Conservation (phyloP, 2,329 filamentous ascomycete genomes). For the Immersiporthe knoxdaviesiana region DNA sequence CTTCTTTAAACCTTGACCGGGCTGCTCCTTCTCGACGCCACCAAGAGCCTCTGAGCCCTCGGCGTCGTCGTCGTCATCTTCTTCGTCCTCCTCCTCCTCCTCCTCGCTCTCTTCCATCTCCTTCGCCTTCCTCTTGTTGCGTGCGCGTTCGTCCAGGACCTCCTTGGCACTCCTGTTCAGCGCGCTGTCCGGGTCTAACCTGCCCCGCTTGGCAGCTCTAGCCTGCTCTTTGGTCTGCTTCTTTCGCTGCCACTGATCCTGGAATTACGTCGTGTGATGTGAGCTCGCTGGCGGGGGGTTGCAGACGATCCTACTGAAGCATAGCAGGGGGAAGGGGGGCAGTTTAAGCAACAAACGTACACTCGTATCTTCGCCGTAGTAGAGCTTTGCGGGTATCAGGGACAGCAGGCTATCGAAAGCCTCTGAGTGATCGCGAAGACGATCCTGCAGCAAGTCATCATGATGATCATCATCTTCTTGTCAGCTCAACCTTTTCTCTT, state of each 20-base stretch:
- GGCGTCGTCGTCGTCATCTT: conserved; percentile 48
- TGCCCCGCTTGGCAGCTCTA: conserved; percentile 79
- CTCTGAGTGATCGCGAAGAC: conserved; percentile 63
- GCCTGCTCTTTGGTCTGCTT: conserved; percentile 95
- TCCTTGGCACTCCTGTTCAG: conserved; percentile 84
- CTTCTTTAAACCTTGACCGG: conserved; percentile 65
- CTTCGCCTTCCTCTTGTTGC: conserved; percentile 79
- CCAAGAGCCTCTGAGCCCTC: conserved; percentile 49
- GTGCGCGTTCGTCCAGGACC: conserved; percentile 79
- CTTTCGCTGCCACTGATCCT: conserved; percentile 94
- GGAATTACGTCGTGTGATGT: conserved; percentile 28
- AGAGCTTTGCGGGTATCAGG: conserved; percentile 86
- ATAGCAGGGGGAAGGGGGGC: not conserved
- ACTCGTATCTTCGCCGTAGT: conserved; percentile 76
- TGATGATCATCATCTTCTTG: not conserved
- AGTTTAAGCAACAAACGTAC: conserved; percentile 57
- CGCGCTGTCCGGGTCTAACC: conserved; percentile 87
- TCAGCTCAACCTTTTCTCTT: conserved; percentile 17
- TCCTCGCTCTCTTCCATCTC: conserved; percentile 59
- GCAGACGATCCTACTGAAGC: not conserved
- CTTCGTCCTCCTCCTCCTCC: conserved; percentile 43
- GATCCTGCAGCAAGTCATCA: conserved; percentile 48
- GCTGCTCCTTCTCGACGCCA: conserved; percentile 62
- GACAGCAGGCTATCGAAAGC: conserved; percentile 87
- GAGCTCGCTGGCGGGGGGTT: conserved; percentile 23